Percentiles rank a stretch among this genome's conserved stretches.
phyloP scores from a whole-genome alignment of 1,284 basidiomycete genomes.

The Heterobasidion annosum region DNA sequence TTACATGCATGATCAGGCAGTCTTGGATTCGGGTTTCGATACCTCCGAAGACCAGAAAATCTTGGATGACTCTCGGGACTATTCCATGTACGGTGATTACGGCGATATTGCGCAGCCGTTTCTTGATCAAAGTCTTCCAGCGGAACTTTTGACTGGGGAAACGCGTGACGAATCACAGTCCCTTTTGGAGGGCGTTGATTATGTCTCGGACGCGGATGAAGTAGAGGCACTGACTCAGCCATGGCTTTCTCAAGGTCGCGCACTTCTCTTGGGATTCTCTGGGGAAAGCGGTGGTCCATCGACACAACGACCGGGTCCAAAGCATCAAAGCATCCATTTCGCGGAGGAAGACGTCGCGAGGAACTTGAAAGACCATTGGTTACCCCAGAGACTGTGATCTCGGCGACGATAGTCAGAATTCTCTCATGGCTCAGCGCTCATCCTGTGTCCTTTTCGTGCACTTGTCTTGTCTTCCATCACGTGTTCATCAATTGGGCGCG shows the following conservation, averaged over 20 bases:
- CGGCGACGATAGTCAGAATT: too few species aligned
- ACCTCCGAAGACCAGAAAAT: too few species aligned
- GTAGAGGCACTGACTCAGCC: neutral
- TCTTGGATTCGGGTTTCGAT: too few species aligned
- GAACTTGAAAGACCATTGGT: constrained; percentile 50
- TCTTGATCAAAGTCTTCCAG: too few species aligned
- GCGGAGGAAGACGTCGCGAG: constrained; percentile 52
- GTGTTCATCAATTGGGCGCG: neutral
- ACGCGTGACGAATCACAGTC: neutral
- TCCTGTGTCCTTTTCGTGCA: neutral
- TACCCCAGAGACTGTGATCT: constrained; percentile 38
- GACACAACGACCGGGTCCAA: neutral
- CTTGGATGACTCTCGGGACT: too few species aligned
- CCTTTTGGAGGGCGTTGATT: neutral
- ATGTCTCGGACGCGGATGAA: neutral
- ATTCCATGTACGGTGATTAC: too few species aligned
- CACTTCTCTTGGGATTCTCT: neutral
- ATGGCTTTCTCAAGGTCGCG: neutral
- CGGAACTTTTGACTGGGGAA: neutral
- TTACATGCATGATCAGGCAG: too few species aligned
- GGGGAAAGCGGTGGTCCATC: neutral
- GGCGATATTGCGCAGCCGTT: too few species aligned
- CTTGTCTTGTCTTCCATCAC: neutral
- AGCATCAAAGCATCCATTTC: constrained; percentile 12
- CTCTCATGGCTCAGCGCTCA: neutral